Evolutionary conservation across 768 basidiomycete genomes (phyloP).

Genomic region (Cystofilobasidium macerans): DNA sequence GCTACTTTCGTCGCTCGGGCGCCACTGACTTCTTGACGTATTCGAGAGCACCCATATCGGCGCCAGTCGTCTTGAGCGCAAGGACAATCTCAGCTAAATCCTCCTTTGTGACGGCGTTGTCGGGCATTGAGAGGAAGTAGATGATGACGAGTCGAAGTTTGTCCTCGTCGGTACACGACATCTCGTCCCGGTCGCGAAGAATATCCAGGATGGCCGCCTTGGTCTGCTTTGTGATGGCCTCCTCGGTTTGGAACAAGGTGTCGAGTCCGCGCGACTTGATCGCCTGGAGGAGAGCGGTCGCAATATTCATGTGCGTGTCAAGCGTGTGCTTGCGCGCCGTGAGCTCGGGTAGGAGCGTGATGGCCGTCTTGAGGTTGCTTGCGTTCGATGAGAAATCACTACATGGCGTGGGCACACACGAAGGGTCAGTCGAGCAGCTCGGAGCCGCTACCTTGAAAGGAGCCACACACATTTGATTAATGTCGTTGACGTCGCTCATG

Average conservation of each 20-base stretch:
- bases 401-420: slow-evolving; percentile 31
- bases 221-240: slow-evolving; percentile 76
- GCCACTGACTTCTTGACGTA: slow-evolving; percentile 61
- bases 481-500: slow-evolving; percentile 88
- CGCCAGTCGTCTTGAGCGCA: slow-evolving; percentile 70
- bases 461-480: slow-evolving; percentile 68
- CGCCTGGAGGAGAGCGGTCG: slow-evolving; percentile 82
- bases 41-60: slow-evolving; percentile 64
- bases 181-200: slow-evolving; percentile 51
- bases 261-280: slow-evolving; percentile 92
- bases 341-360: slow-evolving; percentile 89
- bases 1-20: background rate
- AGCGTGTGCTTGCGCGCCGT: slow-evolving; percentile 92
- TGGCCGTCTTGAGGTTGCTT: slow-evolving; percentile 86
- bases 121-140: slow-evolving; percentile 79
- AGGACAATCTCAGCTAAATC: slow-evolving; percentile 79
- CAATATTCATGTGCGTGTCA: slow-evolving; percentile 99
- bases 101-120: slow-evolving; percentile 70
- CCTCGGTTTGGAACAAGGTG: slow-evolving; percentile 94
- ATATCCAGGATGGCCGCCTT: slow-evolving; percentile 70
- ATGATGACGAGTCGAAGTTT: slow-evolving; percentile 90
- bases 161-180: slow-evolving; percentile 58
- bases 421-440: background rate
- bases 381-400: slow-evolving; percentile 88
- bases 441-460: background rate